Conservation (phyloP, 2,329 filamentous ascomycete genomes). For the Calonectria crousiana region DNA sequence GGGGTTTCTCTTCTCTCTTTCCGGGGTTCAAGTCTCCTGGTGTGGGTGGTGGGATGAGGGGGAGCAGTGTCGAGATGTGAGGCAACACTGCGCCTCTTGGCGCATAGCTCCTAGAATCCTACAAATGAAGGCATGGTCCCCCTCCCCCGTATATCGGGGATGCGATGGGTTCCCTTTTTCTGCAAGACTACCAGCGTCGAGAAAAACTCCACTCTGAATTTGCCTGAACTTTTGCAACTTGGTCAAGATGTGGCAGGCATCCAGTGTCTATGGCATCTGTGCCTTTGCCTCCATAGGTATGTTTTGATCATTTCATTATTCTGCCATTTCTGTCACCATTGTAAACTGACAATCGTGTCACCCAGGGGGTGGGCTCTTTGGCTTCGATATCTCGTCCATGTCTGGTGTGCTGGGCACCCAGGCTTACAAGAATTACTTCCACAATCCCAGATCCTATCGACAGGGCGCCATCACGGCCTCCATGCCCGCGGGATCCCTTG, state of each 20-base stretch:
- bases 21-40: neutral
- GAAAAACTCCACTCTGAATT: neutral
- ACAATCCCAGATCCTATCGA: conserved; percentile 66
- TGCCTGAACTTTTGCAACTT: neutral
- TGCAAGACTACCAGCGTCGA: neutral
- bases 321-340: neutral
- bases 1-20: neutral
- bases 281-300: conserved; percentile 71
- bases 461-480: conserved; percentile 80
- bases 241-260: conserved; percentile 55
- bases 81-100: neutral
- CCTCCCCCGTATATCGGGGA: neutral
- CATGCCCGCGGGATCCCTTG: conserved; percentile 79
- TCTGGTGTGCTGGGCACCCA: conserved; percentile 74
- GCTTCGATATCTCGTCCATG: conserved; percentile 85
- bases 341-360: neutral
- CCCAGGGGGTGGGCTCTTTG: conserved; percentile 77
- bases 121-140: neutral
- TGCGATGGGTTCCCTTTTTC: neutral
- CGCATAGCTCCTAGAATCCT: neutral
- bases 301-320: conserved; percentile 26
- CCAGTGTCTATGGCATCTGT: conserved; percentile 71
- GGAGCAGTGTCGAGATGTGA: neutral
- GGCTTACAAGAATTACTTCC: conserved; percentile 80
- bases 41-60: neutral